Evolutionary conservation across 208 protist genomes (phyloP), one percentile per base, ranked within the genome.

Genomic region (Borovskyia barvae): DNA sequence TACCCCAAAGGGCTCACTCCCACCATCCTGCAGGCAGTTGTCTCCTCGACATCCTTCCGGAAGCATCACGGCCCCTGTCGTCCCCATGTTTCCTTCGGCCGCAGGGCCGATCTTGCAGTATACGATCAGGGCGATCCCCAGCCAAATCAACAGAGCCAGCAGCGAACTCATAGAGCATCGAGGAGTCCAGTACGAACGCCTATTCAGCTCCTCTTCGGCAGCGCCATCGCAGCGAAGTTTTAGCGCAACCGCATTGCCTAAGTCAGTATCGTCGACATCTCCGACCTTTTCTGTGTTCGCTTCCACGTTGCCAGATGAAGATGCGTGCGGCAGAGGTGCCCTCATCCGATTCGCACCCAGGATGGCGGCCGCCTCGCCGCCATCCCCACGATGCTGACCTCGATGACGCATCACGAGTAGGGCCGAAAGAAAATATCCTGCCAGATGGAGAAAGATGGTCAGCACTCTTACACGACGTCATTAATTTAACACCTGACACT

Each of bases 1-100:
- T 19, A 62, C 37, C 5, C 82, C 85, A 46, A 90, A 90, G 14
- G 64, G 42, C 54, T 48, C 66, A n/a, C 26, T 64, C 43, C 70
- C 71, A 47, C 20, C 45, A 0, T 50, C 36, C 20, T 41, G 41
- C 39, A 63, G 30, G 37, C 59, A 68, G 12, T 39, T 28, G n/a
- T 51, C 28, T 1, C 32, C 53, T 11, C 45, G 50, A n/a, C 66
- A 73, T 40, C 60, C 53, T 1, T 60, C 57, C 0, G 66, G 66
- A 4, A 73, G 47, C 17, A 28, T 8, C 14, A 37, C 17, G 0
- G 28, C 39, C 0, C 8, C 39, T 2, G 50, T 58, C 5, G 41
- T 36, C 9, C 4, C 39, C 32, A n/a, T 0, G 1, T 11, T 41
- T 24, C 41, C 19, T 5, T 4, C 0, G 5, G 11, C 12, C 0